Conservation (phyloP, 2,329 filamentous ascomycete genomes). For the Chrysoporthe puriensis region DNA sequence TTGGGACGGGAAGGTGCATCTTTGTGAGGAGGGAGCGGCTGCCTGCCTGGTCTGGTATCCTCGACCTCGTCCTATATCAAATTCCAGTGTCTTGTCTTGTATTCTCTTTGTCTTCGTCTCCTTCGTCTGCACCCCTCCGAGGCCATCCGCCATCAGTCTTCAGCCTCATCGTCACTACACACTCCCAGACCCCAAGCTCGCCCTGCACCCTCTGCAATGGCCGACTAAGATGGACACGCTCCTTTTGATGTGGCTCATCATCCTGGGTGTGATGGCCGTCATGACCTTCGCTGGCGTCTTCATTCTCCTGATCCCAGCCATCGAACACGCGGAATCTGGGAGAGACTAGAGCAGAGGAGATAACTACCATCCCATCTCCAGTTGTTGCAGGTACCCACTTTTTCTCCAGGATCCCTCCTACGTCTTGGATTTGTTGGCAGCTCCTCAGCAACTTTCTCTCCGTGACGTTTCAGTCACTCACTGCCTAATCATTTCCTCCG, state of each 20-base stretch:
- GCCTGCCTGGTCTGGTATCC: neutral
- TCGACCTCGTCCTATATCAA: neutral
- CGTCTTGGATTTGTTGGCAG: neutral
- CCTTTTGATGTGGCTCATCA: constrained; percentile 25
- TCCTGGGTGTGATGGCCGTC: constrained; percentile 26
- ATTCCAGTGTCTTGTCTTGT: neutral
- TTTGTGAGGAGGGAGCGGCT: neutral
- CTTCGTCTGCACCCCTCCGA: neutral
- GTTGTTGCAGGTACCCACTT: neutral
- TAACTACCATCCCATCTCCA: neutral
- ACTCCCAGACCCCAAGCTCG: neutral
- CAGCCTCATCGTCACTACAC: neutral
- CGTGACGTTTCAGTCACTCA: neutral
- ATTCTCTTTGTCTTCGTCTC: neutral
- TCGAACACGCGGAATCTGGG: constrained; percentile 21
- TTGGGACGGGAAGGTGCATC: neutral
- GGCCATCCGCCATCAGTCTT: neutral
- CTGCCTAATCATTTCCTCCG: too few relatives aligned
- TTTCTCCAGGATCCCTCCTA: neutral
- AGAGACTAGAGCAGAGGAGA: constrained; percentile 7
- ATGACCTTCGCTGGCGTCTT: constrained; percentile 26
- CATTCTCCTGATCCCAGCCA: constrained; percentile 20
- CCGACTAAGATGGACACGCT: constrained; percentile 28
- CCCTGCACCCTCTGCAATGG: constrained; percentile 3
- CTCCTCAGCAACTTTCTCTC: neutral